Base-by-base conservation (phyloP, 768 basidiomycete genomes). In the Lactarius vividus region DNA sequence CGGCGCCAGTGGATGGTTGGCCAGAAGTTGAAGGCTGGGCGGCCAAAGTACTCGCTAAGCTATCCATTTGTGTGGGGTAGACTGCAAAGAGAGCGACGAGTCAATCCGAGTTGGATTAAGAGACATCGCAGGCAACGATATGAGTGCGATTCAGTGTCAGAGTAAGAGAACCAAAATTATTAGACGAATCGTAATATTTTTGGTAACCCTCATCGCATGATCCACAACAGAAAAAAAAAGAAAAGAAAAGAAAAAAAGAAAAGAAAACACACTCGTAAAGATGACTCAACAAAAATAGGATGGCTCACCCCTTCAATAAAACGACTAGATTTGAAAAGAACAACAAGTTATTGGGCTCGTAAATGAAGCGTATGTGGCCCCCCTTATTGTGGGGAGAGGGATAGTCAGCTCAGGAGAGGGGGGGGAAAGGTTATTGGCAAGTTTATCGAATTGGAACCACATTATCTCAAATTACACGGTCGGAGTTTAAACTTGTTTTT, bases 391-490 rank as follows among this genome's bases (percentile, higher is more conserved):
- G 62, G 62, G 66, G 57, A 53, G 56, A 53, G 56, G 29, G 60
- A 57, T 13, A 52, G 46, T 40, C 49, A 31, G 49, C 31, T 11
- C 8, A 23, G 56, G 39, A 35, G 57, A 33, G 26, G 42, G 66
- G 35, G 65, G 65, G 61, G 26, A 54, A 64, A 52, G 52, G 64
- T 55, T 65, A 53, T 63, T 58, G 57, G 54, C 44, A 55, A 40
- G 29, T 62, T 66, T 57, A 66, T 66, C 61, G 60, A 58, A 53
- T 33, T 57, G 56, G 44, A 26, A 57, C 62, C 46, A 40, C 60
- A 62, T 66, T 66, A 66, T 66, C 65, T 66, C 42, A 63, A 58
- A 66, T 66, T 66, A 62, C 57, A 23, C n/a, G 11, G 57, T 15
- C 66, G 66, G 66, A 67, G 57, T 67, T 63, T 35, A 5, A 67